Evolutionary conservation across 139 green algal genomes (phyloP), one percentile per base, ranked within the genome.

Genomic region (Micromonas pusilla): DNA sequence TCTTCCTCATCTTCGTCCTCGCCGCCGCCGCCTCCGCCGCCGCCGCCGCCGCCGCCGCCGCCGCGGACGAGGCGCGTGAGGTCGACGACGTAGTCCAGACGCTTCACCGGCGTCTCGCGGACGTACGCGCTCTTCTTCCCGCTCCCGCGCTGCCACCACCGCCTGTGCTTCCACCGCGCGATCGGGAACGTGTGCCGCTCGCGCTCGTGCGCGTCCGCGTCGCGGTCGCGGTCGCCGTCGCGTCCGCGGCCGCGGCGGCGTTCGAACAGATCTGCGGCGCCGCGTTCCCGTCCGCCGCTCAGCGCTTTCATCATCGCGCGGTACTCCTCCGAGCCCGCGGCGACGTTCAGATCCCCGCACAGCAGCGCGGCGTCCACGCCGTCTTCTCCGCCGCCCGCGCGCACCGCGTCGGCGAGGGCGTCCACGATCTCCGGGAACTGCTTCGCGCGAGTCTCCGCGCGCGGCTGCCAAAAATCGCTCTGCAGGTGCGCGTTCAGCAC

Each of bases 311-410:
- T 68, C 62, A 28, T 28, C n/a, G n/a, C n/a, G 25, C 20, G 16
- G 62, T 28, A 68, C 26, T 68, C 62, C 4, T 28, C 13, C 62
- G 62, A 32, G 5, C 62, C 62, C 9, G n/a, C 25, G 4, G 13
- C 62, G 62, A 68, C 62, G 62, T 68, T 68, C 16, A 68, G 26
- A 32, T 68, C 62, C n/a, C 62, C 62, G 62, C 62, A 68, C 62
- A 68, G 62, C 9, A 68, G 13, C 26, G n/a, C n/a, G 62, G 4
- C 16, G 9, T 13, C 9, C 25, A 68, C 62, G 62, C 20, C 25
- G 5, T 19, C 16, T 9, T 68, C 5, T 16, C 62, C 62, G 25
- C 6, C 4, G 26, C 20, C 25, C 26, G 13, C 62, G 62, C 20
- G 52, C 52, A 68, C 20, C 4, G 62, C 13, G 16, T 32, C n/a